A percentile compares a stretch with the other conserved stretches of the same genome.
These are phyloP conservation scores for Kalmanozyma brasiliensis DNA, from an alignment of 1,284 basidiomycete genomes.

Conservation along the genomic window DNA sequence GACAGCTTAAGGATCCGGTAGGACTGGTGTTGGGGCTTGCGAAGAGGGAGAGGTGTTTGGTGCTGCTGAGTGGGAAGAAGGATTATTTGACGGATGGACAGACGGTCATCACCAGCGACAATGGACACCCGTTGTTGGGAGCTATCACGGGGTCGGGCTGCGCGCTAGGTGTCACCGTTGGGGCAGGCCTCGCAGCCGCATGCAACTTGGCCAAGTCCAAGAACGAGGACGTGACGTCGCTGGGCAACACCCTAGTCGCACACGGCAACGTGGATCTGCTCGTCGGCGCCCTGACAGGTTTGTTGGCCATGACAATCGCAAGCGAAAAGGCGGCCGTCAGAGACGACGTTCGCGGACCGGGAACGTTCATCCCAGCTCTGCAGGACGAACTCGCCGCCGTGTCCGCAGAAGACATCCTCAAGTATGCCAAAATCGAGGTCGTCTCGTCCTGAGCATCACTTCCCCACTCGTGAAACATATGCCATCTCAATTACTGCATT, in stretches of 20 bases:
- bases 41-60: conserved; percentile 79
- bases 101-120: conserved; percentile 76
- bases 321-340: conserved; percentile 81
- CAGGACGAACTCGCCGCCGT: conserved; percentile 77
- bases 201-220: conserved; percentile 65
- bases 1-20: conserved; percentile 80
- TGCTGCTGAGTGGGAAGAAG: conserved; percentile 82
- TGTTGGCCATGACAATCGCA: conserved; percentile 83
- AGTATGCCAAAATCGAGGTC: conserved; percentile 25
- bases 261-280: conserved; percentile 42
- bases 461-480: too few relatives aligned
- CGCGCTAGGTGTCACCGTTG: conserved; percentile 81
- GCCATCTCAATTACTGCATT: neutral
- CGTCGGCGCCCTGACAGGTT: conserved; percentile 69
- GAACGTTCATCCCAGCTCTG: conserved; percentile 85
- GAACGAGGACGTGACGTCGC: conserved; percentile 1
- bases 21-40: conserved; percentile 79
- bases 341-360: conserved; percentile 80
- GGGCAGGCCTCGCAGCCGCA: conserved; percentile 78
- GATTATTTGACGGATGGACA: conserved; percentile 90
- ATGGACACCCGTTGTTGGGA: conserved; percentile 81
- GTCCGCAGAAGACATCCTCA: conserved; percentile 22
- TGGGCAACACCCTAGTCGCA: conserved; percentile 44
- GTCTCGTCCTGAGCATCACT: conserved; percentile 3
- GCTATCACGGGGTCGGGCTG: conserved; percentile 91